These are phyloP conservation scores for Salix purpurea DNA, from an alignment of 345 rosid species.

Conservation along the genomic window DNA sequence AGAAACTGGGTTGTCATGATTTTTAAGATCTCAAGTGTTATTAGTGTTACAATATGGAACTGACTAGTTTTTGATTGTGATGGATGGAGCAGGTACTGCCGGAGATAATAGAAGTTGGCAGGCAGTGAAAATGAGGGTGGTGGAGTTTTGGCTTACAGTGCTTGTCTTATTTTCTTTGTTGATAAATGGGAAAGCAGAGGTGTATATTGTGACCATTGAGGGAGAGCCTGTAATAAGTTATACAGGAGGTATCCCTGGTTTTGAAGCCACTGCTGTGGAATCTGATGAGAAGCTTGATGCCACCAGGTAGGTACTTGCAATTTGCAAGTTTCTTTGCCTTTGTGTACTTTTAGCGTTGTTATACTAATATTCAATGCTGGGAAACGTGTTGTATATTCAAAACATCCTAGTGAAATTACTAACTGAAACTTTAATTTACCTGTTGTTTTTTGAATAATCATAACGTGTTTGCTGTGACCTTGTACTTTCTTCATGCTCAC, in stretches of 20 bases:
- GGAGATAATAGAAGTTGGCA: constrained; percentile 16
- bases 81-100: constrained; percentile 37
- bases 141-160: constrained; percentile 22
- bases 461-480: not conserved
- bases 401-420: not conserved
- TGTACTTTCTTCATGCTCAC: not conserved
- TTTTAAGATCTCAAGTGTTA: not conserved
- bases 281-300: constrained; percentile 82
- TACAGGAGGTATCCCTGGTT: constrained; percentile 78
- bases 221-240: constrained; percentile 93
- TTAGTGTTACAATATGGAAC: not conserved
- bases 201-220: constrained; percentile 77
- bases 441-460: not conserved
- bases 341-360: not conserved
- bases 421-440: not conserved
- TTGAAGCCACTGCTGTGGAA: constrained; percentile 84
- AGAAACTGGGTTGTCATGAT: not conserved
- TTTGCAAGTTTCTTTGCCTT: not conserved
- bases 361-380: not conserved
- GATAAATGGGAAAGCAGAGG: constrained; percentile 47
- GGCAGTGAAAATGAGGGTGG: constrained; percentile 26
- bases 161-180: constrained; percentile 37
- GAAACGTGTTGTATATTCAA: not conserved
- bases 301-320: constrained; percentile 43
- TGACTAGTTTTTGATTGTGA: constrained; percentile 11